phyloP scores from a whole-genome alignment of 2,329 filamentous ascomycete species.

The Trichoderma breve region DNA sequence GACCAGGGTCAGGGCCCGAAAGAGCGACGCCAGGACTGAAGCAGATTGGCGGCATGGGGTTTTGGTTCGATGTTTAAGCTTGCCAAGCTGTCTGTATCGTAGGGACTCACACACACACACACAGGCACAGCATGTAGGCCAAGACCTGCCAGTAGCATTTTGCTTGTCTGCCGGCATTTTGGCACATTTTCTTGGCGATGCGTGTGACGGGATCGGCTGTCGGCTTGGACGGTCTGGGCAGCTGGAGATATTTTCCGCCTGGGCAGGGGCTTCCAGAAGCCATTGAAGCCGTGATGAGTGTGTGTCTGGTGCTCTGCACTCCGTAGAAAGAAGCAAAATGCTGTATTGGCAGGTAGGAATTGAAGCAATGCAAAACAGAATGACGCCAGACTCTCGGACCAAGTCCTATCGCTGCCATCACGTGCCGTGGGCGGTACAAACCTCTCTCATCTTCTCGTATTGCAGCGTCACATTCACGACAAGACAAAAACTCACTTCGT shows the following conservation, averaged over 20 bases:
- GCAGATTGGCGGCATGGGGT: not conserved
- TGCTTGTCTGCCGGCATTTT: not conserved
- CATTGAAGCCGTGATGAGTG: not conserved
- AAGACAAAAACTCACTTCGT: not conserved
- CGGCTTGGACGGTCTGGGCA: slow-evolving; percentile 10
- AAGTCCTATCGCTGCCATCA: not conserved
- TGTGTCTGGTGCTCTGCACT: not conserved
- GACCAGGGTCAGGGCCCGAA: not conserved
- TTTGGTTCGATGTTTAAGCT: not conserved
- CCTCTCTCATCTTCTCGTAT: not conserved
- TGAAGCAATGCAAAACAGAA: not conserved
- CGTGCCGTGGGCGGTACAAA: not conserved
- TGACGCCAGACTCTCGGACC: not conserved
- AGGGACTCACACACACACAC: not conserved
- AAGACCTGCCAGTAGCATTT: not conserved
- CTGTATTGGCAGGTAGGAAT: not conserved
- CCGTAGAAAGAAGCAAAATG: not conserved
- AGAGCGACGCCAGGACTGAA: not conserved
- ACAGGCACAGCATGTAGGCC: not conserved
- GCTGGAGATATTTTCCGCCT: not conserved
- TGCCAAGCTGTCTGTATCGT: not conserved
- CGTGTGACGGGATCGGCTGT: slow-evolving; percentile 1
- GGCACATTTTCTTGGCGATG: slow-evolving; percentile 12
- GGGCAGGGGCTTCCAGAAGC: not conserved
- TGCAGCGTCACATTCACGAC: not conserved